These are phyloP conservation scores for Mycena indigotica DNA, from an alignment of 768 basidiomycete species.

Conservation along the genomic window DNA sequence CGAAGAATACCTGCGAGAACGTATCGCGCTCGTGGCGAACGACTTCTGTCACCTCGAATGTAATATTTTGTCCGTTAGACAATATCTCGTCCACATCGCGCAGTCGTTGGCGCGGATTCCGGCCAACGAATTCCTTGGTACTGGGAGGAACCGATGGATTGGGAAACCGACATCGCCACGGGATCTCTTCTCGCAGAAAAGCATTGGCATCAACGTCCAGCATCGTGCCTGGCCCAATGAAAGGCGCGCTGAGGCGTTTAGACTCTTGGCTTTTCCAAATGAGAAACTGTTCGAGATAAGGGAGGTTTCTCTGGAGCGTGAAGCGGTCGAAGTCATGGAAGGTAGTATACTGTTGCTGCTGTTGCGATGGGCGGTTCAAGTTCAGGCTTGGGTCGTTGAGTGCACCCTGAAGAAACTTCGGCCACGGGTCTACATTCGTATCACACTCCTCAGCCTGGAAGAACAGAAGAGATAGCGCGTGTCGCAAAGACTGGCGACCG, in stretches of 20 bases:
- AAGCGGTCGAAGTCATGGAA: conserved; percentile 2
- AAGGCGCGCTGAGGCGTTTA: background rate
- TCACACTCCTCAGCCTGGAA: background rate
- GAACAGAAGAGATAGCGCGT: background rate
- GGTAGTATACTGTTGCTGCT: background rate
- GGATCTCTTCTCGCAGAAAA: background rate
- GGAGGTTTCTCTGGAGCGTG: background rate
- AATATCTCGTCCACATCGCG: background rate
- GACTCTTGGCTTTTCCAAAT: background rate
- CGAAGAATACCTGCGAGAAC: conserved; percentile 8
- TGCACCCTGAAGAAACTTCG: background rate
- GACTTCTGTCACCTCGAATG: background rate
- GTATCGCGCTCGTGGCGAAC: background rate
- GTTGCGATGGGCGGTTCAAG: background rate
- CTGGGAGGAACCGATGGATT: background rate
- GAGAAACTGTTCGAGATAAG: background rate
- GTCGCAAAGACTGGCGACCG: background rate
- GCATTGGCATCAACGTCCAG: background rate
- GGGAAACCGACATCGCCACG: background rate
- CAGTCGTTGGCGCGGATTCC: background rate
- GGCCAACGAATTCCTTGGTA: background rate
- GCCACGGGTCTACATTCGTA: background rate
- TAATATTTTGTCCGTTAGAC: background rate
- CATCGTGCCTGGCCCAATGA: background rate
- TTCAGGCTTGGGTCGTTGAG: background rate